Base-by-base conservation (phyloP, 345 rosid genomes). In the Alliaria petiolata region DNA sequence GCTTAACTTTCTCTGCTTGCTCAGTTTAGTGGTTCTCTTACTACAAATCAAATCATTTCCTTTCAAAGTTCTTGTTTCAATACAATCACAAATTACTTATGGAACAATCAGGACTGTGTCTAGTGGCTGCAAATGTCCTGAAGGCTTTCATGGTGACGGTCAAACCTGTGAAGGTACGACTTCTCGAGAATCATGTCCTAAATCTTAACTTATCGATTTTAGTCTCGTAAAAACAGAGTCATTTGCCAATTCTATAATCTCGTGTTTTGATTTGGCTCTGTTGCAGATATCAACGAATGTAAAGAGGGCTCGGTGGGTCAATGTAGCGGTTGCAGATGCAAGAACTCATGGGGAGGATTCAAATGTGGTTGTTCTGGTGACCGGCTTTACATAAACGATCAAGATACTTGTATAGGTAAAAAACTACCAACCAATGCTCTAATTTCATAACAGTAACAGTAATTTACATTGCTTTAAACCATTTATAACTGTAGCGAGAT, bases 391-490 rank as follows among this genome's bases (percentile, higher is more conserved):
- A 90, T 90, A 2, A 81, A 69, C 58, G 92, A 85, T 47, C 96
- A 89, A 72, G 95, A 92, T 75, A 69, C 85, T 70, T 92, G 98
- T 68, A 92, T 92, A 34, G 95, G 98, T 92, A 82, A 81, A 81
- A 78, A 53, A 13, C 54, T 4, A 69, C 11, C 1, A 69, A 58
- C 7, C 36, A 88, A 12, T 10, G 34, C 13, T 33, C 40, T 4
- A 33, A 3, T 31, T 31, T 2, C 38, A 40, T 16, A n/a, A 39
- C 16, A 66, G 14, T 14, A 12, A 38, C 0, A 60, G 5, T 8
- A 2, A 12, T 25, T 13, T 35, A 65, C 61, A 66, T 58, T 64
- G 9, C 17, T 0, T 46, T 13, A 73, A 58, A 66, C 39, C 55
- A 31, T 39, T 12, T 56, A n/a, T 30, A 31, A 33, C 22, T 77